Evolutionary conservation across 345 rosid species (phyloP), one percentile per base, ranked within the genome.

Genomic region (Lepidium didymum): DNA sequence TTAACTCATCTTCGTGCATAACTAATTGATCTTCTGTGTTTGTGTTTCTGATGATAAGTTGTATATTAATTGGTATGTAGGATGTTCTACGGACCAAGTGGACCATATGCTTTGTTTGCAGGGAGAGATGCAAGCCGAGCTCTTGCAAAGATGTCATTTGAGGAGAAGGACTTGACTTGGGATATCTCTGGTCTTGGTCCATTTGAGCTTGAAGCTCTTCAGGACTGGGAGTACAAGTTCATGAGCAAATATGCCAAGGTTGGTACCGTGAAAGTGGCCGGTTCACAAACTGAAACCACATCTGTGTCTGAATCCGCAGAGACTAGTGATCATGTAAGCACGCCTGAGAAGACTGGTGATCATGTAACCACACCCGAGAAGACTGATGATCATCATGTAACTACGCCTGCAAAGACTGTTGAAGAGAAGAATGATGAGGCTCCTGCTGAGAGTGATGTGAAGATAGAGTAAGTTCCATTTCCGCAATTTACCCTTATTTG

Each of bases 141-240:
- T 29, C 98, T 95, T 55, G 98, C 99, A n/a, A 95, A 89, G 85
- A 95, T 95, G 98, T 95, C 99, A 3, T 95, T 95, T 36, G 99
- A 95, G 50, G 97, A 89, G 1, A 84, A 83, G 70, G 99, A 95
- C 62, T 70, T 95, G 72, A 95, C 97, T 1, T 90, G 92, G 38
- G 99, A 95, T 70, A 83, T 87, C 59, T 87, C 99, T 11, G 98
- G 96, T 62, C 98, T 95, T 42, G 94, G 97, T 57, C 90, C 98
- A 1, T 91, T 81, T 41, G 99, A 95, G 81, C 69, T 95, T 55
- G 99, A 91, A 4, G 92, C 99, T n/a, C 81, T 95, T 81, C 96
- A 86, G 69, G 99, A 95, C 74, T 95, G 99, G 99, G 97, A 95
- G 67, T 89, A 83, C 84, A 91, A 91, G 87, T 95, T 95, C 84